Conservation (phyloP, 148 eudicot genomes). For the Oxyria digyna region DNA sequence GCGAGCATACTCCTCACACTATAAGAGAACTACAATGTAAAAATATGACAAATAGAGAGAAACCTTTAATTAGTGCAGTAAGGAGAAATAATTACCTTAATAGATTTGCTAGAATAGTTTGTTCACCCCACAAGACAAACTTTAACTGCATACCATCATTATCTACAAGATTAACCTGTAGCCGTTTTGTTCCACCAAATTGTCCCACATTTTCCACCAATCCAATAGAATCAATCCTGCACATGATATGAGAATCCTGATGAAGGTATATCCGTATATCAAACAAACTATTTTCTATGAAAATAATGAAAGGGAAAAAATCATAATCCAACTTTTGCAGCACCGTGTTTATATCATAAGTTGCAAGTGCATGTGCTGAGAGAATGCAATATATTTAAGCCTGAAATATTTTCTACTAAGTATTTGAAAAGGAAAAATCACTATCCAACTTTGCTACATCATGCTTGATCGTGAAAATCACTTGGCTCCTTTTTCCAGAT, state of each 20-base stretch:
- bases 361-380: not conserved
- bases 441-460: not conserved
- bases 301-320: not conserved
- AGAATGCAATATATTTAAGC: not conserved
- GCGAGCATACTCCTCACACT: conserved; percentile 96
- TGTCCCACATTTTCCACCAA: conserved; percentile 49
- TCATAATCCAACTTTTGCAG: not conserved
- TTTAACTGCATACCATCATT: conserved; percentile 49
- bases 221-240: conserved; percentile 73
- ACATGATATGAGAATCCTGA: conserved; percentile 11
- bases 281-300: not conserved
- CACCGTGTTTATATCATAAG: not conserved
- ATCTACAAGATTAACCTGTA: conserved; percentile 62
- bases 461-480: not conserved
- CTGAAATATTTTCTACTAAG: not conserved
- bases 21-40: conserved; percentile 12
- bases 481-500: not conserved
- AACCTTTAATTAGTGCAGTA: conserved; percentile 7
- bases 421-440: not conserved
- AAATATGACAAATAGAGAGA: not conserved
- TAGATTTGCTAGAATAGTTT: conserved; percentile 64
- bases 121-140: conserved; percentile 88
- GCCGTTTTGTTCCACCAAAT: conserved; percentile 51
- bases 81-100: conserved; percentile 40
- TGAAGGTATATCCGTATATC: conserved; percentile 4